Evolutionary conservation across 1,284 basidiomycete species (phyloP), one percentile per base, ranked within the genome.

Genomic region (Tylopilus orsonianus): DNA sequence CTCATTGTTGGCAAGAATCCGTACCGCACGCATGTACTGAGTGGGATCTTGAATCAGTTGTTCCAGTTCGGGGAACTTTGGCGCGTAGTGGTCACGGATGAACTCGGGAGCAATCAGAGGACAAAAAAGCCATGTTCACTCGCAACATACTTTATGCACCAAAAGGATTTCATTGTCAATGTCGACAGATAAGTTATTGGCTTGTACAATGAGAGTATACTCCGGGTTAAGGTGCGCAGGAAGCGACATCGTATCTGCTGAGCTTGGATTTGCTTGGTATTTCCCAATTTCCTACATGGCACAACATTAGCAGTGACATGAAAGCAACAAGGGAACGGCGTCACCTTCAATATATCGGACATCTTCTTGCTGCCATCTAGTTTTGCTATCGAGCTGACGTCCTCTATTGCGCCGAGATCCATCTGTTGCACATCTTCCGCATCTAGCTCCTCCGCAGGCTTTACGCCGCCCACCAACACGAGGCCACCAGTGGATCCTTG

Each of bases 171-270:
- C 97, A 61, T 99, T 99, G 70, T 99, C 97, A 1, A 99, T 87
- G 60, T 99, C 97, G 16, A 99, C 97, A 1, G 94, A 94, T 51
- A 98, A 75, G 71, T 99, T 99, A 75, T 99, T 99, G 12, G 96
- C 93, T 57, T 92, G 85, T 3, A 99, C 97, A 60, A 99, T 98
- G 50, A 99, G 78, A 52, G 87, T 85, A 71, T 99, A 99, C 69
- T 99, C 97, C 1, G 93, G 92, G 65, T 96, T 95, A 55, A 95
- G 80, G 67, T 95, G 93, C 0, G 93, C 83, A 12, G 92, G 90
- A 33, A 78, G 75, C 2, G 79, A 79, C 78, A 85, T 90, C 57
- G 85, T 81, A 54, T 93, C 87, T 10, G 83, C 77, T 1, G 92
- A 85, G 41, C 84, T 85, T 2, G 87, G 87, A 46, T 86, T 83